Evolutionary conservation across 768 basidiomycete species (phyloP), one percentile per base, ranked within the genome.

Genomic region (Ramaria sp.): DNA sequence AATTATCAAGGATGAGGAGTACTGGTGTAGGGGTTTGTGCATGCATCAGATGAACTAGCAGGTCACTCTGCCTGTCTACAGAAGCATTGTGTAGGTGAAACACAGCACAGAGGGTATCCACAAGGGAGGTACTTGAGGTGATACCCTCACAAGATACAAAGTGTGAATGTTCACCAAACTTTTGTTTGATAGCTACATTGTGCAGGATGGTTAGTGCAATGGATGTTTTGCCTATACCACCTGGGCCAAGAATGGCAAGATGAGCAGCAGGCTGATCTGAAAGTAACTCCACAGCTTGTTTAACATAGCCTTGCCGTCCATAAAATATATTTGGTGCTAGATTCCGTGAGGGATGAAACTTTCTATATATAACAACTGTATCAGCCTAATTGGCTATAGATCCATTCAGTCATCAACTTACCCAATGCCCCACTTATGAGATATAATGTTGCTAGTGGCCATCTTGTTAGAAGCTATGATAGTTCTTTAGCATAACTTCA

Each of bases 211-310:
- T 66, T 7, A 70, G 61, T 1, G 72, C 69, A 27, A 67, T 56
- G 4, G 69, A 60, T 2, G 72, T 71, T 58, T 73, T 73, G 13
- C 71, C 71, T 58, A 71, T 70, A 16, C 71, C 71, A 3, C 70
- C 72, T 3, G 52, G 41, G 12, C 64, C 64, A 34, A 65, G 58
- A 45, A 65, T 58, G 47, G 48, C 59, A 45, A 51, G 43, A 25
- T 15, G 56, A 50, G 25, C 48, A 41, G n/a, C n/a, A n/a, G n/a
- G n/a, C n/a, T n/a, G n/a, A n/a, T n/a, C n/a, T n/a, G n/a, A n/a
- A n/a, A n/a, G n/a, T n/a, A n/a, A n/a, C n/a, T n/a, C n/a, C 16
- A 37, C 36, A 9, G n/a, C 42, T 20, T 18, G 20, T 8, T 16
- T 9, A 44, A 7, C 7, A 44, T 8, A n/a, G 24, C 20, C 9